Base-by-base conservation (phyloP, 1,284 basidiomycete genomes). In the Phellinidium pouzarii region DNA sequence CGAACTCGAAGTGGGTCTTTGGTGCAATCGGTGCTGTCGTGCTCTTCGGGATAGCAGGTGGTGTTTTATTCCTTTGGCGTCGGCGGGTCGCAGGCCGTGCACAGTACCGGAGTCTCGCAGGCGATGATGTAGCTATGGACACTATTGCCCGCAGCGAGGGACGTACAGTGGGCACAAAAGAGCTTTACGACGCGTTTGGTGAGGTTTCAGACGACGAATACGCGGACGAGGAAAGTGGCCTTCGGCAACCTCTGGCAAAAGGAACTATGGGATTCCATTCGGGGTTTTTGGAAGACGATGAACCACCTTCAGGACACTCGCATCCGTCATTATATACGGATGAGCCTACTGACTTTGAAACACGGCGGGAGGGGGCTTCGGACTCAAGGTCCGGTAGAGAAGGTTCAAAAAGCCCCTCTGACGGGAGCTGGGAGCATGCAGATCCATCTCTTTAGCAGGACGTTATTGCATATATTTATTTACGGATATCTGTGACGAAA, bases 171-270 rank as follows among this genome's bases (percentile, higher is more conserved):
- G 76, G 78, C 17, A 84, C 87, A 38, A 90, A 87, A 70, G 92
- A 94, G 66, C 65, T 94, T 52, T 94, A 94, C 62, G 92, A 94
- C 68, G 91, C 92, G 12, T 94, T 94, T 68, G 91, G 91, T 19
- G 90, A 92, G 65, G 76, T 83, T 27, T 85, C 81, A 23, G 86
- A 89, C 59, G 77, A 80, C 23, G 77, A 78, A 34, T 82, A 87
- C 55, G 83, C 74, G 25, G 79, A 88, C 64, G 86, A 90, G 62
- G 74, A 77, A 59, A 81, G 81, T 3, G 73, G 73, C 38, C 67
- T 89, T 50, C 69, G 70, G 37, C 61, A 57, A 20, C 52, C 53
- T 27, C 34, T 56, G 31, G 41, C 53, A 7, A 34, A 50, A 31
- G 42, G 49, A 20, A 23, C 25, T 27, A 51, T 46, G 19, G 51